phyloP scores from a whole-genome alignment of 2,329 filamentous ascomycete genomes.

The Emergomyces pasteurianus region DNA sequence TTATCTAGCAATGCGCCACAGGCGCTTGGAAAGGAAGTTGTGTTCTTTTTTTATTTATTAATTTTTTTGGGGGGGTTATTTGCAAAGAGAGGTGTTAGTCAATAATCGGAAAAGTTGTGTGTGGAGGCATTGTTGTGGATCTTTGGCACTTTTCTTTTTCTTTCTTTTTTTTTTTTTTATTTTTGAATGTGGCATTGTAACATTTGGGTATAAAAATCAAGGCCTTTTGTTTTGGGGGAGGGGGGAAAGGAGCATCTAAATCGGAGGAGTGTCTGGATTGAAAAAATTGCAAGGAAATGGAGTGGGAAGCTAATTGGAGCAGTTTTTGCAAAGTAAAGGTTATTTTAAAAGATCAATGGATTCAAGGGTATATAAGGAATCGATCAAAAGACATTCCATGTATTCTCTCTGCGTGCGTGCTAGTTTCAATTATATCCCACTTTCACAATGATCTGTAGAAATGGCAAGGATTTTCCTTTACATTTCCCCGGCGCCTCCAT shows the following conservation, averaged over 20 bases:
- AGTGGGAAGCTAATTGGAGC: background rate
- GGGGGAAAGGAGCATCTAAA: background rate
- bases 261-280: background rate
- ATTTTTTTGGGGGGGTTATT: too few relatives aligned
- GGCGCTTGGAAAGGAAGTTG: constrained; percentile 33
- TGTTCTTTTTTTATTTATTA: constrained; percentile 17
- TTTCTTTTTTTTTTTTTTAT: background rate
- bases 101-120: background rate
- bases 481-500: background rate
- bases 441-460: background rate
- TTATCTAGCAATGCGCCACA: constrained; percentile 39
- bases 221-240: background rate
- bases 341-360: too few relatives aligned
- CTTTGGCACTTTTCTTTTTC: background rate
- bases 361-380: too few relatives aligned
- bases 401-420: too few relatives aligned
- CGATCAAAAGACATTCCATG: too few relatives aligned
- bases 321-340: too few relatives aligned
- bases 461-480: background rate
- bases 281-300: background rate
- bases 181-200: background rate
- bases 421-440: too few relatives aligned
- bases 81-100: background rate
- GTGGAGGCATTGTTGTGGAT: background rate
- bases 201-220: background rate